Evolutionary conservation across 768 basidiomycete genomes (phyloP).

Genomic region (Hypholoma sublateritium): DNA sequence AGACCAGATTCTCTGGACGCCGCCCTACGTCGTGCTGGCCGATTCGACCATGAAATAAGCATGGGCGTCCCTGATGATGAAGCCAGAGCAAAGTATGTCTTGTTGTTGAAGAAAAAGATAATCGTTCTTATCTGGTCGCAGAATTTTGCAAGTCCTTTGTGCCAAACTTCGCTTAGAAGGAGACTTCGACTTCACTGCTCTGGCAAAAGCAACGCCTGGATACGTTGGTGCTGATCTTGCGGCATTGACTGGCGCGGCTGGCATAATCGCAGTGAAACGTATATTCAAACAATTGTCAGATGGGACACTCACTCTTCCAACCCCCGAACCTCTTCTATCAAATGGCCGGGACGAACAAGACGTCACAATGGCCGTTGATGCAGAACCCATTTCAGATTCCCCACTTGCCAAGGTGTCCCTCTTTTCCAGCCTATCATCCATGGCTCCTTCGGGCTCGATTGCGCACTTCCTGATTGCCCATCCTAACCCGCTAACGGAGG

Average conservation of each 20-base stretch:
- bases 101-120: neutral
- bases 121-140: slow-evolving; percentile 28
- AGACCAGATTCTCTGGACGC: slow-evolving; percentile 93
- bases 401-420: slow-evolving; percentile 12
- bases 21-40: slow-evolving; percentile 87
- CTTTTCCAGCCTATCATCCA: slow-evolving; percentile 31
- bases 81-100: slow-evolving; percentile 80
- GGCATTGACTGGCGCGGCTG: slow-evolving; percentile 89
- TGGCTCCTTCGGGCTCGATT: slow-evolving; percentile 59
- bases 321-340: slow-evolving; percentile 12
- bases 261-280: slow-evolving; percentile 93
- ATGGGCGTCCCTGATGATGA: slow-evolving; percentile 96
- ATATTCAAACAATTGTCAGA: slow-evolving; percentile 84
- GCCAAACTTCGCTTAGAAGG: slow-evolving; percentile 82
- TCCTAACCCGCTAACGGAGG: slow-evolving; percentile 34
- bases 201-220: slow-evolving; percentile 94
- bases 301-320: slow-evolving; percentile 58
- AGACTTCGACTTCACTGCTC: slow-evolving; percentile 79
- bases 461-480: slow-evolving; percentile 88
- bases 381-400: slow-evolving; percentile 13
- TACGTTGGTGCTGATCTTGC: slow-evolving; percentile 96
- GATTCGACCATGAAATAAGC: slow-evolving; percentile 97
- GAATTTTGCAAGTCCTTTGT: slow-evolving; percentile 86
- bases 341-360: too few species aligned
- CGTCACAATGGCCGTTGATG: slow-evolving; percentile 38